phyloP scores from a whole-genome alignment of 2,329 filamentous ascomycete genomes.

The Pseudogymnoascus sp. region DNA sequence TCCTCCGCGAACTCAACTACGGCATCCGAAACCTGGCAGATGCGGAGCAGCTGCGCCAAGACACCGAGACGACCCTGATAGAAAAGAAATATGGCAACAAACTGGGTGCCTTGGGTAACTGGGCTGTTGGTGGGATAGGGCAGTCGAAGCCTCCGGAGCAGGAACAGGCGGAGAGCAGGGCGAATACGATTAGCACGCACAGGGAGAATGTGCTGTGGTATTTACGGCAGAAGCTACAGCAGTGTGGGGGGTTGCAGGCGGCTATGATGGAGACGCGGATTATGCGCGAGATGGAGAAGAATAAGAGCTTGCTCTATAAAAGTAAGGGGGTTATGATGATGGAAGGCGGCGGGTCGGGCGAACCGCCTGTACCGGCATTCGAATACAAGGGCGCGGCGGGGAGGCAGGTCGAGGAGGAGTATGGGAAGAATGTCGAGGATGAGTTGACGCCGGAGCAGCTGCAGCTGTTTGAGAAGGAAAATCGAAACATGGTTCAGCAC shows the following conservation, averaged over 20 bases:
- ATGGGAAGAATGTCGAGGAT: conserved; percentile 32
- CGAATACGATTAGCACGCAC: conserved; percentile 61
- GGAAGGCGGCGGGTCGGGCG: conserved; percentile 23
- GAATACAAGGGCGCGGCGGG: conserved; percentile 16
- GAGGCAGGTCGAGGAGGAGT: conserved; percentile 21
- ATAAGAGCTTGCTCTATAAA: conserved; percentile 76
- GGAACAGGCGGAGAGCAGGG: conserved; percentile 61
- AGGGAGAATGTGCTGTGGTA: conserved; percentile 82
- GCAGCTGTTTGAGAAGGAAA: conserved; percentile 89
- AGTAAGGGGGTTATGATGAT: conserved; percentile 36
- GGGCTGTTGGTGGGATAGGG: conserved; percentile 62
- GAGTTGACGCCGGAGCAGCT: conserved; percentile 76
- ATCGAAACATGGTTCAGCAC: conserved; percentile 85
- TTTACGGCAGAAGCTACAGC: conserved; percentile 67
- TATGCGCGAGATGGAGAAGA: conserved; percentile 80
- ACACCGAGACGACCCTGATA: conserved; percentile 65
- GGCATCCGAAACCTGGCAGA: conserved; percentile 75
- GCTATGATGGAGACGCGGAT: conserved; percentile 90
- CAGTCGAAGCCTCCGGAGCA: conserved; percentile 59
- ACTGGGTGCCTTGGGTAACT: conserved; percentile 56
- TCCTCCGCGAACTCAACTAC: conserved; percentile 78
- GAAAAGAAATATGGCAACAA: conserved; percentile 61
- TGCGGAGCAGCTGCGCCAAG: conserved; percentile 73
- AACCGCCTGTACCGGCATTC: conserved; percentile 17
- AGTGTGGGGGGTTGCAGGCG: conserved; percentile 71